Evolutionary conservation across 2,329 filamentous ascomycete species (phyloP), one percentile per base, ranked within the genome.

Genomic region (Colletotrichum brevisporum): DNA sequence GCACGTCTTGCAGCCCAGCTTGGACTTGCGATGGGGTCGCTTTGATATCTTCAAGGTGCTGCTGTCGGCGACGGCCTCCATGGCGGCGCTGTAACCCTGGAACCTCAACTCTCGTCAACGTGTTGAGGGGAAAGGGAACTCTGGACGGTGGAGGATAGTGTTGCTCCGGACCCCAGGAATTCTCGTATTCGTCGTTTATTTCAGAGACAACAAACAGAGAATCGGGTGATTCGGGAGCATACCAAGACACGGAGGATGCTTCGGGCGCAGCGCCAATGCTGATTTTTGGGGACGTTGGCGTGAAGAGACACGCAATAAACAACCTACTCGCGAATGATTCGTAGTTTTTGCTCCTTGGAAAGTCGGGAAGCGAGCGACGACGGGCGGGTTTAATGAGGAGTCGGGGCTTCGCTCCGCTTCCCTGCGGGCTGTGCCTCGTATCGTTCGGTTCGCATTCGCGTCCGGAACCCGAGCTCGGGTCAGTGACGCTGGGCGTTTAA

Each of bases 11-110:
- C 87, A 89, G 6, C 86, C 87, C 3, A 81, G 78, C 47, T 85
- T 80, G 2, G 86, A 87, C 76, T 89, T 89, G 69, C 80, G 84
- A 75, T 89, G 87, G 57, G 86, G 85, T 15, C 85, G 81, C 74
- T 88, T 89, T 39, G 45, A 48, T 18, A 48, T 48, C 18, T 48
- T 48, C n/a, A 48, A 9, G 2, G 45, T 21, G 45, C 45, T 48
- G 45, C 45, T 48, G 45, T 48, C 45, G 6, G 45, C 45, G 45
- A 48, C 51, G 57, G 26, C 48, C 57, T 60, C 57, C 57, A 60
- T 60, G 3, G 47, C 21, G 45, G 24, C 12, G 16, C 16, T 36
- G 31, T 36, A 36, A 36, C 31, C 9, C 31, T 36, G 10, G 31
- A 10, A 36, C 9, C 9, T 10, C 31, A 2, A 31, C 6, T 31